These are phyloP conservation scores for Neohortaea acidophila DNA, from an alignment of 495 filamentous ascomycete species.

Conservation along the genomic window DNA sequence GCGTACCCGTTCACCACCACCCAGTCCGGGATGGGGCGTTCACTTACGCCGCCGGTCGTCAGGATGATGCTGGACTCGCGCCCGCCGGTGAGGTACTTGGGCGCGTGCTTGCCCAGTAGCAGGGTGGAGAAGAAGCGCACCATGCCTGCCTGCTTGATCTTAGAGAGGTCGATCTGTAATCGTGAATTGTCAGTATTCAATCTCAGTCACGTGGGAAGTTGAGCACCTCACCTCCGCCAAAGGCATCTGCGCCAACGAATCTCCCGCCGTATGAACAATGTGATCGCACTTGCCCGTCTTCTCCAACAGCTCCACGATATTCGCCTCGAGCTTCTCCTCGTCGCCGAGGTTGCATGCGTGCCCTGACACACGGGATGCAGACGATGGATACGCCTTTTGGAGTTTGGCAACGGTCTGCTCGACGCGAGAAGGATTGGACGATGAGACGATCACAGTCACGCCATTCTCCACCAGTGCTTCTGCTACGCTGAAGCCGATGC, in stretches of 20 bases:
- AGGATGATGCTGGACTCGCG: slow-evolving; percentile 19
- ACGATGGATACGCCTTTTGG: slow-evolving; percentile 20
- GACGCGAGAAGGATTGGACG: slow-evolving; percentile 21
- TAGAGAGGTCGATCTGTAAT: slow-evolving; percentile 6
- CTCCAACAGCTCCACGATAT: slow-evolving; percentile 21
- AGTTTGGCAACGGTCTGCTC: slow-evolving; percentile 17
- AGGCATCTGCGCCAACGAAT: slow-evolving; percentile 15
- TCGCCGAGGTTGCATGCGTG: slow-evolving; percentile 19
- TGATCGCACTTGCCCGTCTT: slow-evolving; percentile 22
- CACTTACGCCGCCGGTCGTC: slow-evolving; percentile 22
- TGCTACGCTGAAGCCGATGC: slow-evolving; percentile 27
- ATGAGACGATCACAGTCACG: slow-evolving; percentile 22
- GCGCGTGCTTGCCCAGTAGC: slow-evolving; percentile 20
- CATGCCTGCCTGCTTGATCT: slow-evolving; percentile 21
- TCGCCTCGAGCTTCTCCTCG: slow-evolving; percentile 18
- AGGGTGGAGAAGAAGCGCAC: slow-evolving; percentile 25
- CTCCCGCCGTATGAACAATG: slow-evolving; percentile 26
- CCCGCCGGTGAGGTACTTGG: slow-evolving; percentile 12
- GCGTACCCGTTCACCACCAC: slow-evolving; percentile 15
- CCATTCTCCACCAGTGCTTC: slow-evolving; percentile 25
- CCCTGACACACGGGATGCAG: slow-evolving; percentile 13
- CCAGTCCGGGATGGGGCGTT: slow-evolving; percentile 19
- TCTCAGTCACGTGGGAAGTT: no score
- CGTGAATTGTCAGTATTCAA: no score
- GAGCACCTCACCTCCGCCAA: slow-evolving; percentile 9